Evolutionary conservation across 2,329 filamentous ascomycete genomes (phyloP).

Genomic region (Fusarium annulatum): DNA sequence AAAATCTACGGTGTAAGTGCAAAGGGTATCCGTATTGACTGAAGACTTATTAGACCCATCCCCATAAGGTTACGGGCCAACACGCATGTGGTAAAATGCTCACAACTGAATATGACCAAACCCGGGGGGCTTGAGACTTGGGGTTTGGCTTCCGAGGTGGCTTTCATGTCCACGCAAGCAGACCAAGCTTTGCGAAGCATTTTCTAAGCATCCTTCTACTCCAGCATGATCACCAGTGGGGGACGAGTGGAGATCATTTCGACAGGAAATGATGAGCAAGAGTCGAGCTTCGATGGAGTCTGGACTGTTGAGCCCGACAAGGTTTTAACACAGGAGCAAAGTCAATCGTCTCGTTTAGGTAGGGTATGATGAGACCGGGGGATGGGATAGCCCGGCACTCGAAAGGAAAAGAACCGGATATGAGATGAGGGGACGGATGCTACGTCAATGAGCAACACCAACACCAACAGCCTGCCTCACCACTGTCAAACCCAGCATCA

Average conservation of each 20-base stretch:
- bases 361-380: constrained; percentile 12
- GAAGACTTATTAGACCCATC: constrained; percentile 9
- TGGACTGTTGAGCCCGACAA: constrained; percentile 19
- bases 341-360: constrained; percentile 12
- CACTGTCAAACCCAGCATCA: constrained; percentile 8
- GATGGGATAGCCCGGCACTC: constrained; percentile 16
- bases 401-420: constrained; percentile 1
- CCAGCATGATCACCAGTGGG: constrained; percentile 14
- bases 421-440: neutral
- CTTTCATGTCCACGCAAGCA: constrained; percentile 20
- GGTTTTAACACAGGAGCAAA: constrained; percentile 24
- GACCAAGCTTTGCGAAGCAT: constrained; percentile 12
- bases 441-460: constrained; percentile 1
- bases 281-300: neutral
- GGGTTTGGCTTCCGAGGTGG: constrained; percentile 21
- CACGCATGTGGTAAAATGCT: constrained; percentile 6
- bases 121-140: constrained; percentile 14
- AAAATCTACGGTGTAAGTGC: neutral
- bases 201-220: neutral
- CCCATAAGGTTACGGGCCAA: neutral
- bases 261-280: constrained; percentile 24
- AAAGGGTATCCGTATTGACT: constrained; percentile 13
- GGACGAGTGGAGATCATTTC: constrained; percentile 5
- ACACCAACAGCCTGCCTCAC: constrained; percentile 5
- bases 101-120: neutral